Evolutionary conservation across 345 rosid genomes (phyloP).

Genomic region (Linum lewisii): DNA sequence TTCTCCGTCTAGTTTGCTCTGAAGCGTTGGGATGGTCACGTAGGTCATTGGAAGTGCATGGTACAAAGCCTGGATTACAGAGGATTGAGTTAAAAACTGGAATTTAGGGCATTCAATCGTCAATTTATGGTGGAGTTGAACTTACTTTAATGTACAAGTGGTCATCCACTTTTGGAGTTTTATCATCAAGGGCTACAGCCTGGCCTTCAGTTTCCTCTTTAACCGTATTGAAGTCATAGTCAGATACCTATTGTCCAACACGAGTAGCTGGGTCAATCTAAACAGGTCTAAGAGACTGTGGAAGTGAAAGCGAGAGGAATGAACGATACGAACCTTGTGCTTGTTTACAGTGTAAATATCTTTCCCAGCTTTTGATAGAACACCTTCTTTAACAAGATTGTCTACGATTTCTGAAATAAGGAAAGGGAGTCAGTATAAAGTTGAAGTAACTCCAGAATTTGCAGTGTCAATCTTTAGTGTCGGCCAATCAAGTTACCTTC

Average conservation of each 20-base stretch:
- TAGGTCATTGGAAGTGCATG: conserved; percentile 78
- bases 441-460: conserved; percentile 3
- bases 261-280: conserved; percentile 5
- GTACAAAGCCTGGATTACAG: conserved; percentile 51
- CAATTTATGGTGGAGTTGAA: neutral
- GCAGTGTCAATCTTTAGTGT: conserved; percentile 14
- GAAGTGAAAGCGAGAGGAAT: neutral
- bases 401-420: conserved; percentile 67
- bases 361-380: conserved; percentile 44
- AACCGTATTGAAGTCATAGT: conserved; percentile 47
- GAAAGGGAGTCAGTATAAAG: conserved; percentile 6
- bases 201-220: conserved; percentile 64
- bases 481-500: conserved; percentile 46
- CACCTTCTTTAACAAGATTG: conserved; percentile 63
- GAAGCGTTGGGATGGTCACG: conserved; percentile 63
- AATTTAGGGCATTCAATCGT: neutral
- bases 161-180: conserved; percentile 40
- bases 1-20: conserved; percentile 62
- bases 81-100: conserved; percentile 11
- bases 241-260: conserved; percentile 29
- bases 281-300: neutral
- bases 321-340: conserved; percentile 35
- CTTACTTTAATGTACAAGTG: conserved; percentile 72
- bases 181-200: conserved; percentile 22
- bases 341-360: conserved; percentile 54